Conservation (phyloP, 2,329 filamentous ascomycete species). For the Calonectria naviculata region DNA sequence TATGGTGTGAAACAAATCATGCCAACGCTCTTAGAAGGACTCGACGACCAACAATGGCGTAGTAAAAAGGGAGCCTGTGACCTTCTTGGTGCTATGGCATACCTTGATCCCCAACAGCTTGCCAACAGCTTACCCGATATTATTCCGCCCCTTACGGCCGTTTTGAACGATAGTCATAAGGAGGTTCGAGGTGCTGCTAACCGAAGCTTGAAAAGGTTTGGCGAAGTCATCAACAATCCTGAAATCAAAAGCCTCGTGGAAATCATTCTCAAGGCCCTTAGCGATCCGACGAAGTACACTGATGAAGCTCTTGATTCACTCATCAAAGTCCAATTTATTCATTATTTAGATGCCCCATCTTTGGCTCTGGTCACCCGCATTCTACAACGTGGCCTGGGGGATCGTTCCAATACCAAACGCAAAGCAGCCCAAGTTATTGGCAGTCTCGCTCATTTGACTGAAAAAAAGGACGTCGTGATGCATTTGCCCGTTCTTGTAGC, state of each 20-base stretch:
- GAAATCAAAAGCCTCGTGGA: slow-evolving; percentile 94
- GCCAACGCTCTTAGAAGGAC: slow-evolving; percentile 88
- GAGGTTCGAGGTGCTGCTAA: slow-evolving; percentile 94
- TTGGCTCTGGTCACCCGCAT: slow-evolving; percentile 95
- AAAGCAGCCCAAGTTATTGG: slow-evolving; percentile 98
- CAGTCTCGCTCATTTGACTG: slow-evolving; percentile 95
- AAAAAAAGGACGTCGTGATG: slow-evolving; percentile 91
- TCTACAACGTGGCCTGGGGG: slow-evolving; percentile 88
- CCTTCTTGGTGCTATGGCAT: slow-evolving; percentile 97
- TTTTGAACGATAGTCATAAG: slow-evolving; percentile 98
- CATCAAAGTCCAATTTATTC: slow-evolving; percentile 98
- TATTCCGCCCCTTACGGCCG: slow-evolving; percentile 92
- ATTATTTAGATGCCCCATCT: slow-evolving; percentile 98
- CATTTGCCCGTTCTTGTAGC: slow-evolving; percentile 94
- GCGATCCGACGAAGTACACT: slow-evolving; percentile 96
- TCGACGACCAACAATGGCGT: slow-evolving; percentile 96
- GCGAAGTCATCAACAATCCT: slow-evolving; percentile 97
- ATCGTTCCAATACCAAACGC: slow-evolving; percentile 93
- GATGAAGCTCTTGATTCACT: slow-evolving; percentile 93
- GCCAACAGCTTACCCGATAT: slow-evolving; percentile 94
- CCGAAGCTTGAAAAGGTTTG: slow-evolving; percentile 95
- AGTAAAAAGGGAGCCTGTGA: slow-evolving; percentile 99
- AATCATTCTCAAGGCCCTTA: slow-evolving; percentile 94
- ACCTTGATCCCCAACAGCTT: slow-evolving; percentile 94
- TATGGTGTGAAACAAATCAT: slow-evolving; percentile 96